phyloP scores from a whole-genome alignment of 306 rosid species.

The Cyamopsis tetragonoloba region DNA sequence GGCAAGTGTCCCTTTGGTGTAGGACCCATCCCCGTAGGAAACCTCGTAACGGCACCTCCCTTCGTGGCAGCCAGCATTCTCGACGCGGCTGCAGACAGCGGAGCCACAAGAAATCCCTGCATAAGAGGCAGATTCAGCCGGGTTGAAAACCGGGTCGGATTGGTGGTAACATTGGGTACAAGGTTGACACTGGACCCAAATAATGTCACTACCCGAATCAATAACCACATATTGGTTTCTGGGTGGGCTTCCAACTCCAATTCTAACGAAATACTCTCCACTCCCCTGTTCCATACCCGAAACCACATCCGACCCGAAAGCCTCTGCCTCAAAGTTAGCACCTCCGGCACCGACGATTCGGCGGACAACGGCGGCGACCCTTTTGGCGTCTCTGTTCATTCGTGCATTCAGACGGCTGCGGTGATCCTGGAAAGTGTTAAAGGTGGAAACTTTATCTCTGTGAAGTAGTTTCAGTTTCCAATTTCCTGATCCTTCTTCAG shows the following conservation, averaged over 20 bases:
- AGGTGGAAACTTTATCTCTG: constrained; percentile 50
- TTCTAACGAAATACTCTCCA: constrained; percentile 81
- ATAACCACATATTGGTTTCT: constrained; percentile 83
- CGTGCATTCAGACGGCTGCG: constrained; percentile 44
- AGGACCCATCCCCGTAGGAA: constrained; percentile 88
- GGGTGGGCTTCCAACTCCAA: constrained; percentile 88
- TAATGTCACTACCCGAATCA: constrained; percentile 89
- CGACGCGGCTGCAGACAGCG: constrained; percentile 66
- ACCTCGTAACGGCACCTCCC: constrained; percentile 87
- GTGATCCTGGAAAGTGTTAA: not conserved
- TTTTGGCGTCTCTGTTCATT: constrained; percentile 51
- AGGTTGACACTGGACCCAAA: constrained; percentile 97
- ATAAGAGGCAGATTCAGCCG: constrained; percentile 62
- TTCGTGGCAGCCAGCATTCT: constrained; percentile 60
- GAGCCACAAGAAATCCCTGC: constrained; percentile 71
- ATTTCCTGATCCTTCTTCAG: constrained; percentile 13
- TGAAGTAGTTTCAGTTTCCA: constrained; percentile 61
- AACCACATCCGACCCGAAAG: constrained; percentile 80
- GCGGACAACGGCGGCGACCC: constrained; percentile 52
- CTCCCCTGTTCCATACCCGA: constrained; percentile 96
- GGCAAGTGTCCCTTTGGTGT: constrained; percentile 85
- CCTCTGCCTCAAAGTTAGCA: constrained; percentile 19
- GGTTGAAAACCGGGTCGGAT: constrained; percentile 90
- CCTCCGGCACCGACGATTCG: constrained; percentile 32
- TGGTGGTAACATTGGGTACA: constrained; percentile 79